phyloP scores from a whole-genome alignment of 2,329 filamentous ascomycete species.

The Cladosporium sp. region DNA sequence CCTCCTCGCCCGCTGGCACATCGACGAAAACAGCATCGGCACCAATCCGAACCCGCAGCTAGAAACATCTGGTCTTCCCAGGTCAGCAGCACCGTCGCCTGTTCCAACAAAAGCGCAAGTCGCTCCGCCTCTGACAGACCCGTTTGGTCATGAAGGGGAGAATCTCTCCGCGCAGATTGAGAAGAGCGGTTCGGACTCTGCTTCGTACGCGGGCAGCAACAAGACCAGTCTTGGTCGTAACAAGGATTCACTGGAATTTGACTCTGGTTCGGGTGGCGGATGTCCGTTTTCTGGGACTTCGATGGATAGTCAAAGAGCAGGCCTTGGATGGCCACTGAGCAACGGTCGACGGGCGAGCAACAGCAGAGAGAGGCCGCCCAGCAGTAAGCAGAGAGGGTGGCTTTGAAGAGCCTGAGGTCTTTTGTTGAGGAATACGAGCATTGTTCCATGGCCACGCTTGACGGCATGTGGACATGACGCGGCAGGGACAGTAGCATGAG shows the following conservation, averaged over 20 bases:
- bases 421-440: background rate
- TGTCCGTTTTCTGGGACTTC: conserved; percentile 8
- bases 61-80: background rate
- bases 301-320: conserved; percentile 15
- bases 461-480: background rate
- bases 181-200: background rate
- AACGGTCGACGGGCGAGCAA: background rate
- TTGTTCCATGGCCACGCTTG: background rate
- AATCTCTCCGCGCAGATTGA: background rate
- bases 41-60: background rate
- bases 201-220: conserved; percentile 9
- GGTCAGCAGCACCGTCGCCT: conserved; percentile 4
- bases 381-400: conserved; percentile 7
- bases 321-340: conserved; percentile 12
- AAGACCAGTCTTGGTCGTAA: conserved; percentile 16
- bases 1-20: conserved; percentile 78
- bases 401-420: background rate
- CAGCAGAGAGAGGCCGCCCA: conserved; percentile 3
- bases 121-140: background rate
- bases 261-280: background rate
- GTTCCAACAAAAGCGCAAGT: background rate
- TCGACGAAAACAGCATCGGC: conserved; percentile 15
- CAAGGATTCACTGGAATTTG: conserved; percentile 5
- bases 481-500: background rate
- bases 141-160: background rate